phyloP scores from a whole-genome alignment of 1,284 basidiomycete genomes.

The Cystobasidium slooffiae region DNA sequence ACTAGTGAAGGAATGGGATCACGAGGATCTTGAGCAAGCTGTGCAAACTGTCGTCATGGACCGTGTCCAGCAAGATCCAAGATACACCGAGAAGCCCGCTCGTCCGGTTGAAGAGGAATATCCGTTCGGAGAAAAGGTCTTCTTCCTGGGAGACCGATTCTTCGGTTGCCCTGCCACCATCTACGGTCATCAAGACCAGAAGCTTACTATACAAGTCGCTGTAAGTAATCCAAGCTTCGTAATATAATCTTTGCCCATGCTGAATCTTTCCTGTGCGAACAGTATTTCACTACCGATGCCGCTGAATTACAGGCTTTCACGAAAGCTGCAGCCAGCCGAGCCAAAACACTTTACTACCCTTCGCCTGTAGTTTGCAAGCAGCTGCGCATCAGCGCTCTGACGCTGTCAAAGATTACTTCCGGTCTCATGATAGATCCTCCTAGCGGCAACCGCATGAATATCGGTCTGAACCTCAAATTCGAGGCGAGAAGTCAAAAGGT shows the following conservation, averaged over 20 bases:
- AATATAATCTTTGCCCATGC: slow-evolving; percentile 3
- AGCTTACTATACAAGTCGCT: slow-evolving; percentile 77
- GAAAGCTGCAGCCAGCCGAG: slow-evolving; percentile 65
- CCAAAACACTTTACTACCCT: slow-evolving; percentile 69
- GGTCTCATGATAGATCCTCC: slow-evolving; percentile 81
- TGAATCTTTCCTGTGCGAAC: slow-evolving; percentile 1
- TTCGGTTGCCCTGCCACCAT: slow-evolving; percentile 96
- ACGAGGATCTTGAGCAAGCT: slow-evolving; percentile 83
- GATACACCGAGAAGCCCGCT: slow-evolving; percentile 75
- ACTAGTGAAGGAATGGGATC: slow-evolving; percentile 93
- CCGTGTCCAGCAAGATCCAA: slow-evolving; percentile 83
- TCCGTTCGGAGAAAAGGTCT: slow-evolving; percentile 84
- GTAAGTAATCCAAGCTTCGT: slow-evolving; percentile 61
- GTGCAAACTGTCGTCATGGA: slow-evolving; percentile 79
- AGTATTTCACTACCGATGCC: slow-evolving; percentile 85
- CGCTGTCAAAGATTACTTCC: slow-evolving; percentile 86
- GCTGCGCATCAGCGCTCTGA: slow-evolving; percentile 72
- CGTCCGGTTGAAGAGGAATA: slow-evolving; percentile 86
- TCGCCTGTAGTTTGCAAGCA: slow-evolving; percentile 74
- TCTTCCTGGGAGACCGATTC: slow-evolving; percentile 90
- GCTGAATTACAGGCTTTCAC: slow-evolving; percentile 79
- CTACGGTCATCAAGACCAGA: slow-evolving; percentile 67
- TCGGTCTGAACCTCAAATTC: slow-evolving; percentile 94
- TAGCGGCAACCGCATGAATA: slow-evolving; percentile 80
- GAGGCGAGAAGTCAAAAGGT: slow-evolving; percentile 96